Base-by-base conservation (phyloP, 2,329 filamentous ascomycete genomes). In the Ophiocordyceps sinensis region DNA sequence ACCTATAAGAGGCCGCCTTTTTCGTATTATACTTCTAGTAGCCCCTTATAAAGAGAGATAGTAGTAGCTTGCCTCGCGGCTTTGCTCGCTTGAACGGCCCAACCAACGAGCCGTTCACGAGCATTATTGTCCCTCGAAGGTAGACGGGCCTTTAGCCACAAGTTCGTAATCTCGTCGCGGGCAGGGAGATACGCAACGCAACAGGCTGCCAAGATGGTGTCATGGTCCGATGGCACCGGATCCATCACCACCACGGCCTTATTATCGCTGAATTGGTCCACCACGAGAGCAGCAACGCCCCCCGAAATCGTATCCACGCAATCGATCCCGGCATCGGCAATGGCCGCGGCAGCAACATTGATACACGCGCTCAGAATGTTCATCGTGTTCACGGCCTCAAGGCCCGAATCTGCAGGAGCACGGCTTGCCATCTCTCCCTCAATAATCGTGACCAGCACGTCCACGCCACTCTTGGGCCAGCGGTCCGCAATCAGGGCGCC, bases 381-480 rank as follows among this genome's bases (percentile, higher is more conserved):
- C 85, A 96, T 89, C 64, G 84, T 75, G 10, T 87, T 86, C 81
- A 86, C 93, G 13, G 82, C 76, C 46, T 79, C 77, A 44, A 77
- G 73, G 9, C 65, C 68, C 49, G 65, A 61, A 21, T 64, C 63
- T 28, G 65, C 56, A 3, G 62, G 63, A 37, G 60, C 60, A 57
- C 60, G 73, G 58, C 58, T 73, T 62, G 89, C 82, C 57, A 95
- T 85, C 55, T 96, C 91, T 3, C 86, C 89, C 63, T 98, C 91
- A 15, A 98, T 69, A 38, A 98, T 79, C 0, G 87, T 95, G 38
- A 98, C 78, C 15, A 94, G 81, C 34, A 98, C 80, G 57, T 98
- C 91, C n/a, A 94, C 80, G 36, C 86, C 88, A 58, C 86, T 94
- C 68, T 98, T 98, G n/a, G 91, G 91, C 85, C 89, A 98, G 43